A percentile compares a stretch with the other conserved stretches of the same genome.
Conservation (phyloP, 768 basidiomycete genomes). For the Rhodosporidiobolus sp. region DNA sequence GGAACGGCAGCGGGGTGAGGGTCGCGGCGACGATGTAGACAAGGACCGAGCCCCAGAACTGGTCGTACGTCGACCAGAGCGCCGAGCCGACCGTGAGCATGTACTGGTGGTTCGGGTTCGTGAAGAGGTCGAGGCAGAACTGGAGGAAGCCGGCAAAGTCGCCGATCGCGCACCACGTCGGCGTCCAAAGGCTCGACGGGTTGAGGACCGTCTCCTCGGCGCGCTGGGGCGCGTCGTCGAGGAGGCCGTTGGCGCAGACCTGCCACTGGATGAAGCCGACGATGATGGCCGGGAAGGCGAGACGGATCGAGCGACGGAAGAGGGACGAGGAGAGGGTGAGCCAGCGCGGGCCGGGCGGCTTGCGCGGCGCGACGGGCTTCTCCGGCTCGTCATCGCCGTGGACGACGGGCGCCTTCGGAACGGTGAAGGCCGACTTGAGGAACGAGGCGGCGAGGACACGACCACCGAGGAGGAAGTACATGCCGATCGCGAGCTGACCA, state of each 20-base stretch:
- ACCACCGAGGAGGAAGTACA: slow-evolving; percentile 47
- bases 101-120: slow-evolving; percentile 46
- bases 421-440: slow-evolving; percentile 45
- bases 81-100: slow-evolving; percentile 46
- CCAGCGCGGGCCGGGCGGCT: slow-evolving; percentile 46
- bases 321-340: slow-evolving; percentile 46
- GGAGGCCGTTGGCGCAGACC: slow-evolving; percentile 37
- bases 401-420: slow-evolving; percentile 45
- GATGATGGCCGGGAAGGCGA: slow-evolving; percentile 46
- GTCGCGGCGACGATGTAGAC: slow-evolving; percentile 46
- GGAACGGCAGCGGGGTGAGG: slow-evolving; percentile 44
- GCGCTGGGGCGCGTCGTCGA: slow-evolving; percentile 27
- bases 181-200: slow-evolving; percentile 44
- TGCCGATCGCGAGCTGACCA: slow-evolving; percentile 46
- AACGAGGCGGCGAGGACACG: slow-evolving; percentile 46
- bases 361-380: slow-evolving; percentile 37
- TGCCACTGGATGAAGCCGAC: slow-evolving; percentile 48
- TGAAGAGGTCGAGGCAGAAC: slow-evolving; percentile 47
- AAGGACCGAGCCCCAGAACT: slow-evolving; percentile 47
- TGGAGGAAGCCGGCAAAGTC: slow-evolving; percentile 47
- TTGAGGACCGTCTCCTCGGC: slow-evolving; percentile 40
- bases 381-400: slow-evolving; percentile 46
- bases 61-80: slow-evolving; percentile 48
- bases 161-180: slow-evolving; percentile 46
- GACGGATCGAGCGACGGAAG: slow-evolving; percentile 48